A percentile compares a stretch with the other conserved stretches of the same genome.
These are phyloP conservation scores for Sarocladiaceae sp. DNA, from an alignment of 2,329 filamentous ascomycete species.

Conservation along the genomic window DNA sequence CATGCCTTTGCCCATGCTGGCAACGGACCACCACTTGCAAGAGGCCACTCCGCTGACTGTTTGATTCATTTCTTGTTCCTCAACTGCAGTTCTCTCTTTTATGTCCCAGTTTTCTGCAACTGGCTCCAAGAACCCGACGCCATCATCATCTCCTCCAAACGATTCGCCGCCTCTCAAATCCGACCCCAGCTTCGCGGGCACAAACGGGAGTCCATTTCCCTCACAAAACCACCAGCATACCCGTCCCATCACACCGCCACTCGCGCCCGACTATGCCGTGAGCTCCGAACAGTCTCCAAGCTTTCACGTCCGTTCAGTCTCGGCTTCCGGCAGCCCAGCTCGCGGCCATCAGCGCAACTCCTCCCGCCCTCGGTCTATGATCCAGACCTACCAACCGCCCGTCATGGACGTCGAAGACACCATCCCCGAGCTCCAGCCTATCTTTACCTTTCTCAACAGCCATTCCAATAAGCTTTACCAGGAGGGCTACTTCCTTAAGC, in stretches of 20 bases:
- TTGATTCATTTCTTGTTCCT: not conserved
- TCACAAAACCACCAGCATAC: conserved; percentile 31
- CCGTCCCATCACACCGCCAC: conserved; percentile 34
- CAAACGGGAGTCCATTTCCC: conserved; percentile 19
- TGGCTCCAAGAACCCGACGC: conserved; percentile 40
- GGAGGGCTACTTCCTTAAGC: conserved; percentile 94
- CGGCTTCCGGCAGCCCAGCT: conserved; percentile 34
- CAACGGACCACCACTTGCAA: not conserved
- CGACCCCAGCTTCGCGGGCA: conserved; percentile 19
- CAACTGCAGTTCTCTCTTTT: conserved; percentile 70
- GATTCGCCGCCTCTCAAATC: conserved; percentile 23
- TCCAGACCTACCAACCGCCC: conserved; percentile 79
- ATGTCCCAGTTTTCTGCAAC: conserved; percentile 71
- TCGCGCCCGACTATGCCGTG: conserved; percentile 36
- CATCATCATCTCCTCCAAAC: conserved; percentile 39
- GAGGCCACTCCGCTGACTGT: not conserved
- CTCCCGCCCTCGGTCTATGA: conserved; percentile 78
- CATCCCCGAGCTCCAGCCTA: conserved; percentile 86
- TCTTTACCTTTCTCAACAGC: conserved; percentile 91
- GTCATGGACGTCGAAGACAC: conserved; percentile 86
- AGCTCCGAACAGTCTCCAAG: conserved; percentile 17
- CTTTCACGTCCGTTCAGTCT: conserved; percentile 15
- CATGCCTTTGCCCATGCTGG: conserved; percentile 3
- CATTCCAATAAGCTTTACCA: conserved; percentile 97
- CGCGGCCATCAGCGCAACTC: conserved; percentile 37